These are phyloP conservation scores for Ceratobasidium sp. DNA, from an alignment of 1,284 basidiomycete genomes.

Conservation along the genomic window DNA sequence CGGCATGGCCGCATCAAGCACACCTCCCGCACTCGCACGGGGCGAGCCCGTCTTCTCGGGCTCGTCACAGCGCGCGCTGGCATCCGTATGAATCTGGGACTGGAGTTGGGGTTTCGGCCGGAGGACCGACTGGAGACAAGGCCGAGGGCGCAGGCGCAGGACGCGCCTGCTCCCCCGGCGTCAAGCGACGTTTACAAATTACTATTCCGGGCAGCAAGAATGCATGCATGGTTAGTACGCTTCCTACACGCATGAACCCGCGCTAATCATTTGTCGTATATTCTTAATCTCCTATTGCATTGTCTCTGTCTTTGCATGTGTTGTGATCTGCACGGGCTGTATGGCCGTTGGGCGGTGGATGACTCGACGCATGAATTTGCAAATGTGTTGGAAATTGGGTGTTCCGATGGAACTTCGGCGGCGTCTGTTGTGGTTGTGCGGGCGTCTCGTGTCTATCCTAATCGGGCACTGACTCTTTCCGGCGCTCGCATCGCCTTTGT, in stretches of 20 bases:
- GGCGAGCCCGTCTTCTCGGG: slow-evolving; percentile 17
- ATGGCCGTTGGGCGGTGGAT: slow-evolving; percentile 30
- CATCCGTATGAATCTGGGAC: slow-evolving; percentile 40
- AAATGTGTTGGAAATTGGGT: slow-evolving; percentile 18
- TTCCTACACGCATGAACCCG: neutral
- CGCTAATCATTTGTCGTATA: neutral
- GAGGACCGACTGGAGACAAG: neutral
- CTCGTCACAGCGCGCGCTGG: slow-evolving; percentile 28
- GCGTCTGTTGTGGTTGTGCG: slow-evolving; percentile 37
- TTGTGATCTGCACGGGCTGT: slow-evolving; percentile 1
- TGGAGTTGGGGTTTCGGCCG: neutral
- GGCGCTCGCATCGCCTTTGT: neutral
- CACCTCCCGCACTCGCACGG: slow-evolving; percentile 13
- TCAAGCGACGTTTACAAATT: slow-evolving; percentile 21
- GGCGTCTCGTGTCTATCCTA: neutral
- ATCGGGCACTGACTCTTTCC: neutral
- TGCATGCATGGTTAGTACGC: slow-evolving; percentile 15
- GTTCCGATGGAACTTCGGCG: slow-evolving; percentile 34
- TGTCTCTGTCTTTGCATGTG: slow-evolving; percentile 3
- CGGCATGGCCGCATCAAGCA: slow-evolving; percentile 31
- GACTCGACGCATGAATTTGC: slow-evolving; percentile 34
- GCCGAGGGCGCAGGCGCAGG: no score
- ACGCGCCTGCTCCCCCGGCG: neutral
- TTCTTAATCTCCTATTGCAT: no score
- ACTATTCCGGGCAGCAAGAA: slow-evolving; percentile 20